A percentile compares a stretch with the other conserved stretches of the same genome.
Evolutionary conservation across 2,329 filamentous ascomycete species (phyloP).

Genomic region (Nothophaeocryptopus gaeumannii): DNA sequence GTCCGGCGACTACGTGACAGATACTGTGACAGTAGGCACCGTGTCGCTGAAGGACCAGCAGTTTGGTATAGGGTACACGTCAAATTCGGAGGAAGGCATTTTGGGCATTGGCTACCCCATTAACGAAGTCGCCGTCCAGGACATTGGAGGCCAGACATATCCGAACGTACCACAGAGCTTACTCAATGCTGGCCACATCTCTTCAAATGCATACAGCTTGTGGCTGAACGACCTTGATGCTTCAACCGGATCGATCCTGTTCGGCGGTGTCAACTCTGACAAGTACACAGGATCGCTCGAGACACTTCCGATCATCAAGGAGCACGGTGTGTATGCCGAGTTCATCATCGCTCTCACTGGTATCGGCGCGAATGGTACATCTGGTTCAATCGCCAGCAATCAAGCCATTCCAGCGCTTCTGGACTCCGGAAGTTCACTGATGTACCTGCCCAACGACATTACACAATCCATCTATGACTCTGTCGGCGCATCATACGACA

Average conservation of each 20-base stretch:
- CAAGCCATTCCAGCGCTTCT: constrained; percentile 58
- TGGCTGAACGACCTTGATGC: constrained; percentile 61
- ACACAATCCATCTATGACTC: constrained; percentile 44
- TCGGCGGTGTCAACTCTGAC: constrained; percentile 74
- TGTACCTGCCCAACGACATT: constrained; percentile 64
- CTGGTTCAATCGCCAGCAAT: constrained; percentile 43
- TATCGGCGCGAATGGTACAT: constrained; percentile 43
- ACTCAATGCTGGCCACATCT: constrained; percentile 60
- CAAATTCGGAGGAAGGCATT: constrained; percentile 64
- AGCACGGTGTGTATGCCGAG: constrained; percentile 50
- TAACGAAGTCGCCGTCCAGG: constrained; percentile 73
- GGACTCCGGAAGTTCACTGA: constrained; percentile 72
- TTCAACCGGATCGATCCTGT: constrained; percentile 68
- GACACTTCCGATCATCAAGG: constrained; percentile 58
- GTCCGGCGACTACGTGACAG: constrained; percentile 74
- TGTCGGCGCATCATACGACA: constrained; percentile 43
- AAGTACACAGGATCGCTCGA: constrained; percentile 67
- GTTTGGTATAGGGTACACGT: constrained; percentile 70
- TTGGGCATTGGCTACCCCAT: constrained; percentile 77
- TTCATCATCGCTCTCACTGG: constrained; percentile 53
- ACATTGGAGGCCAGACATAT: constrained; percentile 51
- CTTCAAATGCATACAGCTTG: constrained; percentile 64
- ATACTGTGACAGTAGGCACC: constrained; percentile 63
- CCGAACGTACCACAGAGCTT: constrained; percentile 65
- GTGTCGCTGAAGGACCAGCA: constrained; percentile 58